Percentiles rank a stretch among this genome's conserved stretches.
Evolutionary conservation across 2,329 filamentous ascomycete genomes (phyloP).

Genomic region (Fusarium temperatum): DNA sequence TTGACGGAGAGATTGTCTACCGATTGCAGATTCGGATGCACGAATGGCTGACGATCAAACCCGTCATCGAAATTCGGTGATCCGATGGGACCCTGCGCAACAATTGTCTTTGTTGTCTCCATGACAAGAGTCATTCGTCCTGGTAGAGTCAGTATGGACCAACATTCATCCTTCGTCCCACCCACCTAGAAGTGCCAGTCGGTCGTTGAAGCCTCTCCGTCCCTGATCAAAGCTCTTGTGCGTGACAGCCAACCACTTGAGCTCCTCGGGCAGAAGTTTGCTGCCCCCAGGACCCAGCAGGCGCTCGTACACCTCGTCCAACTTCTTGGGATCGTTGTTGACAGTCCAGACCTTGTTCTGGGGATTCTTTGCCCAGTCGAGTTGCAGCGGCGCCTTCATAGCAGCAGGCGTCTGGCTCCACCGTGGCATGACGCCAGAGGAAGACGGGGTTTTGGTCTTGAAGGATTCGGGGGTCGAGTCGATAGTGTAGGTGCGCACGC

Average conservation of each 20-base stretch:
- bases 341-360: constrained; percentile 67
- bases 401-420: constrained; percentile 75
- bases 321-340: constrained; percentile 76
- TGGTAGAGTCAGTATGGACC: constrained; percentile 30
- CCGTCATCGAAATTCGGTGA: constrained; percentile 51
- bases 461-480: constrained; percentile 42
- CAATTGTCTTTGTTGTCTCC: constrained; percentile 52
- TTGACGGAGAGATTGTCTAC: constrained; percentile 74
- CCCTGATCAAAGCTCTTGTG: constrained; percentile 99
- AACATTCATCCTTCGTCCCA: neutral
- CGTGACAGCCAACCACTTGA: constrained; percentile 96
- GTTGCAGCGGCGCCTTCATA: constrained; percentile 76
- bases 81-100: constrained; percentile 46
- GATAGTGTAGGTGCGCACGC: constrained; percentile 45
- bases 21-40: constrained; percentile 75
- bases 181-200: constrained; percentile 86
- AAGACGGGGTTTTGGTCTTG: constrained; percentile 27
- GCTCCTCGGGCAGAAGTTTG: constrained; percentile 82
- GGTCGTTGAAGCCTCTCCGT: constrained; percentile 91
- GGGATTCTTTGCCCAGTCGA: constrained; percentile 65
- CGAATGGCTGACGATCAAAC: constrained; percentile 70
- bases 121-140: constrained; percentile 51
- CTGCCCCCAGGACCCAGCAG: constrained; percentile 80
- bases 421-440: constrained; percentile 56
- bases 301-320: constrained; percentile 81